Evolutionary conservation across 345 rosid genomes (phyloP).

Genomic region (Geranium rotundifolium): DNA sequence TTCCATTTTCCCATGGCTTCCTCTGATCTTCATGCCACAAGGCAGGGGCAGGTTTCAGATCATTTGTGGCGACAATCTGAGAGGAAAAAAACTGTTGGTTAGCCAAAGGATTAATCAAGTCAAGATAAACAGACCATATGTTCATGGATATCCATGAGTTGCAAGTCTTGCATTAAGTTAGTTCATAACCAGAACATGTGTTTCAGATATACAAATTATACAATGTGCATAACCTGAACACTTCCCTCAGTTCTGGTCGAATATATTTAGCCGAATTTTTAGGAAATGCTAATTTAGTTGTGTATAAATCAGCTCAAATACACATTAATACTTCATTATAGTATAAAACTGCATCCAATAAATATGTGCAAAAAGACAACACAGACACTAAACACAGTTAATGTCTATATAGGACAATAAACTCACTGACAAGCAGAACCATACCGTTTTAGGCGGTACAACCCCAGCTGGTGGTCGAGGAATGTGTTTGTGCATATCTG

Average conservation of each 20-base stretch:
- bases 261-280: slow-evolving; percentile 11
- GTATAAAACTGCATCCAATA: too few relatives aligned
- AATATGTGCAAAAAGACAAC: too few relatives aligned
- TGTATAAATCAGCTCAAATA: too few relatives aligned
- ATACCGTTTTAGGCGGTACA: slow-evolving; percentile 62
- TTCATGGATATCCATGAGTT: not conserved
- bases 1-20: slow-evolving; percentile 29
- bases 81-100: slow-evolving; percentile 2
- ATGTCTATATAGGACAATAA: not conserved
- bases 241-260: slow-evolving; percentile 7
- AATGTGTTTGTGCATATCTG: slow-evolving; percentile 57
- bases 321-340: too few relatives aligned
- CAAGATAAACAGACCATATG: not conserved
- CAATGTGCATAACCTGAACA: not conserved
- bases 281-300: too few relatives aligned
- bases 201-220: too few relatives aligned
- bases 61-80: slow-evolving; percentile 48
- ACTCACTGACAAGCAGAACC: not conserved
- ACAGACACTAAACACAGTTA: not conserved
- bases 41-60: slow-evolving; percentile 46
- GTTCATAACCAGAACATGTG: too few relatives aligned
- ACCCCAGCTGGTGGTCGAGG: slow-evolving; percentile 53
- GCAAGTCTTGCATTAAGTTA: not conserved
- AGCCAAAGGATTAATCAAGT: not conserved
- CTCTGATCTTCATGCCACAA: slow-evolving; percentile 86